Conservation (phyloP, 371 early-diverging fungal genomes). For the Amoeboaphelidium protococcarum region DNA sequence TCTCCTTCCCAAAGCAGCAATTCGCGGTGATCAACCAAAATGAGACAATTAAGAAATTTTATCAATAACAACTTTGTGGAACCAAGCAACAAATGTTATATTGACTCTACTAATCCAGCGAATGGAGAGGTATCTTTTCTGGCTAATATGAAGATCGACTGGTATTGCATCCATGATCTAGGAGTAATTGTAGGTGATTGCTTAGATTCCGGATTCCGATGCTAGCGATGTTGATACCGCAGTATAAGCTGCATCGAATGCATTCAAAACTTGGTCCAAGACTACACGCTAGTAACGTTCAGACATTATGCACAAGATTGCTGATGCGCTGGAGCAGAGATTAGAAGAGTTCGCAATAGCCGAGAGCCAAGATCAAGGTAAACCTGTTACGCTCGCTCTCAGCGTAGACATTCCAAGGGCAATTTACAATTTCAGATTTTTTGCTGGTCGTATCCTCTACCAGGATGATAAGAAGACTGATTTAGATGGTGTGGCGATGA, state of each 20-base stretch:
- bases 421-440: slow-evolving; percentile 35
- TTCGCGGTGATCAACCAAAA: too few relatives aligned
- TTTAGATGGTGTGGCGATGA: slow-evolving; percentile 12
- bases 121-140: slow-evolving; percentile 19
- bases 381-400: slow-evolving; percentile 26
- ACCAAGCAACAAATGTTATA: slow-evolving; percentile 18
- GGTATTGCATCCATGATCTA: too few relatives aligned
- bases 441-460: slow-evolving; percentile 21
- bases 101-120: slow-evolving; percentile 28
- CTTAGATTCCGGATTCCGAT: slow-evolving; percentile 37
- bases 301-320: slow-evolving; percentile 20
- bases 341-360: slow-evolving; percentile 17
- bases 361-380: slow-evolving; percentile 33
- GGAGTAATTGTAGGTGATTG: too few relatives aligned
- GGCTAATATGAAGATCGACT: too few relatives aligned
- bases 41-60: too few relatives aligned
- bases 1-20: too few relatives aligned
- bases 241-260: slow-evolving; percentile 25
- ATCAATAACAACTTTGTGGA: slow-evolving; percentile 23
- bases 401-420: slow-evolving; percentile 37
- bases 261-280: slow-evolving; percentile 32
- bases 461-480: slow-evolving; percentile 8
- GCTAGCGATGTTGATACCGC: slow-evolving; percentile 29
- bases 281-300: slow-evolving; percentile 19
- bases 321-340: slow-evolving; percentile 26